Conservation (phyloP, 441 rosid genomes). For the Erysimum pusillum region DNA sequence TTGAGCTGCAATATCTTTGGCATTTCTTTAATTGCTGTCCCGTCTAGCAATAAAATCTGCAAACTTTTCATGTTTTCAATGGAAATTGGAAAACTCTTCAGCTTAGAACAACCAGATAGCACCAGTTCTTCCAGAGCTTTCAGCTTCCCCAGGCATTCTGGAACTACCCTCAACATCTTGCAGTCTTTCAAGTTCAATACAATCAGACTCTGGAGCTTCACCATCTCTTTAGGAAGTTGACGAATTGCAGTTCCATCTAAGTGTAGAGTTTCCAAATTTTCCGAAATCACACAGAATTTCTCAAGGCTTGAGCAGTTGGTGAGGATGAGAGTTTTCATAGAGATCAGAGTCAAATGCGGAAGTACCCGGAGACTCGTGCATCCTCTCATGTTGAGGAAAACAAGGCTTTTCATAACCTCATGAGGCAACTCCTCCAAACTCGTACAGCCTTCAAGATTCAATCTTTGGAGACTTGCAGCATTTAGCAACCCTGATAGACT, state of each 20-base stretch:
- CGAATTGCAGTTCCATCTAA: constrained; percentile 1
- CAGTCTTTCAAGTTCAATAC: constrained; percentile 49
- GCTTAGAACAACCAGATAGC: constrained; percentile 44
- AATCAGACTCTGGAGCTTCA: constrained; percentile 41
- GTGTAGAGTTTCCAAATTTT: constrained; percentile 20
- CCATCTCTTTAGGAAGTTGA: constrained; percentile 28
- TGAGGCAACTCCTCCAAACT: constrained; percentile 11
- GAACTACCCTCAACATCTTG: constrained; percentile 30
- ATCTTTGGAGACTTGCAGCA: constrained; percentile 32
- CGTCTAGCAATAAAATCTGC: constrained; percentile 32
- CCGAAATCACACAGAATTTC: not conserved
- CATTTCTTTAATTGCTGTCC: constrained; percentile 27
- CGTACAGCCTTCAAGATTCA: constrained; percentile 43
- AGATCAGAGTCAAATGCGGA: constrained; percentile 4
- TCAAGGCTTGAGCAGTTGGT: constrained; percentile 29
- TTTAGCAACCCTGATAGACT: constrained; percentile 25
- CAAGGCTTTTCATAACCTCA: constrained; percentile 17
- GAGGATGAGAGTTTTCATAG: constrained; percentile 39
- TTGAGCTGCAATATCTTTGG: not conserved
- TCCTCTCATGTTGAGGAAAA: constrained; percentile 41
- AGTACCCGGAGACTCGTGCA: constrained; percentile 34
- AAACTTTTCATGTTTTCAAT: constrained; percentile 31
- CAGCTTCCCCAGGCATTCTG: constrained; percentile 31
- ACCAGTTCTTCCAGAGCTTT: constrained; percentile 33
- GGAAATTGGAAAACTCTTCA: constrained; percentile 32